A percentile compares a stretch with the other conserved stretches of the same genome.
These are phyloP conservation scores for Solanum verrucosum DNA, from an alignment of 257 asterid genomes.

Conservation along the genomic window DNA sequence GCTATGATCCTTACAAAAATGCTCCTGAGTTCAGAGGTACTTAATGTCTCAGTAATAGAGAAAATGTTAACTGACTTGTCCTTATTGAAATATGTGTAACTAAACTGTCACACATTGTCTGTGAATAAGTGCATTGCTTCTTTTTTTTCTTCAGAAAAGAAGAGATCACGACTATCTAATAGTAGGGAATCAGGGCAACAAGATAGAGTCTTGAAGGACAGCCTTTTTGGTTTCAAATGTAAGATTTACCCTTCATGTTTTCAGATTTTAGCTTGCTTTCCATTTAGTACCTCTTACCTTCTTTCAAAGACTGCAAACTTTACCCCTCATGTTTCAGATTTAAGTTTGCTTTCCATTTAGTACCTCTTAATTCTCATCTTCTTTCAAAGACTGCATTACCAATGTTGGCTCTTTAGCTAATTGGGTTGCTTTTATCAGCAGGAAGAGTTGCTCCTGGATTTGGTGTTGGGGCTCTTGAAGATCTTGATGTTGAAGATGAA, in stretches of 20 bases:
- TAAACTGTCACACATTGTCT: not conserved
- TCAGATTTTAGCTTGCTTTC: not conserved
- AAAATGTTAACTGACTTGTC: not conserved
- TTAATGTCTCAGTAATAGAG: constrained; percentile 13
- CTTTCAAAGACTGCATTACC: not conserved
- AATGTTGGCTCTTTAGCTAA: constrained; percentile 8
- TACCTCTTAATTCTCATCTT: not conserved
- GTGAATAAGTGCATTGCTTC: not conserved
- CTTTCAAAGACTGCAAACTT: constrained; percentile 19
- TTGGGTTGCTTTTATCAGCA: constrained; percentile 24
- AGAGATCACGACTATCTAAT: constrained; percentile 55
- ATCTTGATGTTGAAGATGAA: constrained; percentile 88
- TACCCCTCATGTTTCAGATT: not conserved
- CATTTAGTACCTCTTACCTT: not conserved
- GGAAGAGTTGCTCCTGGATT: constrained; percentile 91
- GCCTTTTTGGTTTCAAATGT: constrained; percentile 38
- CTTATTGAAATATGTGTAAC: not conserved
- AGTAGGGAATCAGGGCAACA: constrained; percentile 26
- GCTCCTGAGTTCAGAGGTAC: constrained; percentile 98
- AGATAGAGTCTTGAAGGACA: constrained; percentile 44
- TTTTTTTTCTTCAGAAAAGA: constrained; percentile 44
- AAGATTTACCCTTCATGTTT: constrained; percentile 1
- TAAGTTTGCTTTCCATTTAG: not conserved
- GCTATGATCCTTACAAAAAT: constrained; percentile 93
- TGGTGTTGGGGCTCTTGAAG: constrained; percentile 97